phyloP scores from a whole-genome alignment of 257 asterid genomes.

The Scutellaria galericulata region DNA sequence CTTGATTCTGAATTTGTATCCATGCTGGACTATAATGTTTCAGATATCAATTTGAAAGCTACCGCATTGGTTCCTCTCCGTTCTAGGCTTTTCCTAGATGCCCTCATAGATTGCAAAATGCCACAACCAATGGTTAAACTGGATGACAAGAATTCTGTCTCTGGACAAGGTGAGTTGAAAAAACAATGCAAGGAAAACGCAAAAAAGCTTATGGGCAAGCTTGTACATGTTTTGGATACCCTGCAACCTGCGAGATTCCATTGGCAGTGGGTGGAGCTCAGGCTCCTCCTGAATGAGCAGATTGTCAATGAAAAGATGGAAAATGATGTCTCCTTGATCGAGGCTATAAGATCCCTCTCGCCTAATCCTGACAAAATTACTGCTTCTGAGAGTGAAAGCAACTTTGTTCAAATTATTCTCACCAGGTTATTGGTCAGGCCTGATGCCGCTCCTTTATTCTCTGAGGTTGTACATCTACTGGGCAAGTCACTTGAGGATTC shows the following conservation, averaged over 20 bases:
- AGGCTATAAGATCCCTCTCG: constrained; percentile 80
- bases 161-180: constrained; percentile 68
- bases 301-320: constrained; percentile 80
- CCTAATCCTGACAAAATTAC: constrained; percentile 69
- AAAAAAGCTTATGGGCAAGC: constrained; percentile 69
- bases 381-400: constrained; percentile 88
- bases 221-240: constrained; percentile 79
- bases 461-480: constrained; percentile 84
- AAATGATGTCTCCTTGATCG: constrained; percentile 67
- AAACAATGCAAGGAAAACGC: constrained; percentile 62
- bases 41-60: constrained; percentile 65
- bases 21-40: constrained; percentile 67
- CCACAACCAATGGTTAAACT: constrained; percentile 54
- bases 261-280: constrained; percentile 99
- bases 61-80: constrained; percentile 92
- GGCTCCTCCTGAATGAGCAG: constrained; percentile 95
- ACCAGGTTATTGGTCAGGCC: constrained; percentile 95
- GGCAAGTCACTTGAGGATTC: constrained; percentile 96
- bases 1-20: constrained; percentile 87
- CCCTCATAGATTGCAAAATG: constrained; percentile 81
- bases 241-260: constrained; percentile 98
- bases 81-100: constrained; percentile 85
- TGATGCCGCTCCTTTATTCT: constrained; percentile 94
- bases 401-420: constrained; percentile 82
- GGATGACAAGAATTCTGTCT: constrained; percentile 60